A percentile compares a stretch with the other conserved stretches of the same genome.
These are phyloP conservation scores for Peniophora sp. DNA, from an alignment of 1,284 basidiomycete genomes.

Conservation along the genomic window DNA sequence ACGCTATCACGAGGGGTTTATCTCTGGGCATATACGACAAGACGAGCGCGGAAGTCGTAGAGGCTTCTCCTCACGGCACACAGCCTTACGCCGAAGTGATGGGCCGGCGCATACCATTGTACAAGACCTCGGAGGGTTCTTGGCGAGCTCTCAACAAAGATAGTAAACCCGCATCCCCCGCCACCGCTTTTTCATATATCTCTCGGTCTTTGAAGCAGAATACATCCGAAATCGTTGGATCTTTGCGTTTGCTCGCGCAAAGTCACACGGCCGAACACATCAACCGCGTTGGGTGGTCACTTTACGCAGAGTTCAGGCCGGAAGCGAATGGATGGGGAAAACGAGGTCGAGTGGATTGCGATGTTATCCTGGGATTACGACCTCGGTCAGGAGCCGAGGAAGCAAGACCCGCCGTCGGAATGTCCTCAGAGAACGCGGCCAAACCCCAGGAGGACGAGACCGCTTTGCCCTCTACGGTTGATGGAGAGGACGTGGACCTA, in stretches of 20 bases:
- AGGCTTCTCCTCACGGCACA: constrained; percentile 50
- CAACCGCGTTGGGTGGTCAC: constrained; percentile 57
- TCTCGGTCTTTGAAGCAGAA: constrained; percentile 73
- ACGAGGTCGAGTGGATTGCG: constrained; percentile 58
- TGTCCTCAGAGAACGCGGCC: no score
- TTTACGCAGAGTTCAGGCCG: constrained; percentile 77
- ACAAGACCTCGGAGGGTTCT: constrained; percentile 47
- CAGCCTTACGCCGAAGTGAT: constrained; percentile 93
- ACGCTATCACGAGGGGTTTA: constrained; percentile 77
- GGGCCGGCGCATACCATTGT: constrained; percentile 82
- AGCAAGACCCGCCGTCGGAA: neutral
- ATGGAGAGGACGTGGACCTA: no score
- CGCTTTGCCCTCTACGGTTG: no score
- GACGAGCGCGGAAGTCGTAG: constrained; percentile 43
- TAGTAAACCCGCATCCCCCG: constrained; percentile 62
- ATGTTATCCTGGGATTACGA: constrained; percentile 37
- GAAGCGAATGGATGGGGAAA: constrained; percentile 68
- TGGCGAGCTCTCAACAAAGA: constrained; percentile 80
- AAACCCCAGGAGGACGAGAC: no score
- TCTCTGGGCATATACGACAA: constrained; percentile 68
- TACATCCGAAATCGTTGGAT: constrained; percentile 69
- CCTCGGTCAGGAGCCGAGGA: neutral
- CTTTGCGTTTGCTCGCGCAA: constrained; percentile 68
- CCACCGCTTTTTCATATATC: constrained; percentile 74
- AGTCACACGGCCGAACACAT: constrained; percentile 63